These are phyloP conservation scores for Corchorus capsularis DNA, from an alignment of 345 rosid genomes.

Conservation along the genomic window DNA sequence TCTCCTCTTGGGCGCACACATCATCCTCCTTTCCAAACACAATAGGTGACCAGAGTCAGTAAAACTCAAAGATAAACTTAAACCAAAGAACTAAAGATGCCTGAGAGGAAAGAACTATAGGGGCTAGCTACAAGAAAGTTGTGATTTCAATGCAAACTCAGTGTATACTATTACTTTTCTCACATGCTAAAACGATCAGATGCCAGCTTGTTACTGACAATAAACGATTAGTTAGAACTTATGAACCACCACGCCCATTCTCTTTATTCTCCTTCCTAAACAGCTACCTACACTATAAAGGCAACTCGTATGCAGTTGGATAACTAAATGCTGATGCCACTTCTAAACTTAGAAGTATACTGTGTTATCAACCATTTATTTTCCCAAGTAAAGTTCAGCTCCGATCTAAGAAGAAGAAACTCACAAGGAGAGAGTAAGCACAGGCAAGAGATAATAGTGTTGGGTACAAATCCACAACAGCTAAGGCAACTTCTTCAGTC, in stretches of 20 bases:
- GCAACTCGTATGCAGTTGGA: not conserved
- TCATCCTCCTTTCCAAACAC: constrained; percentile 54
- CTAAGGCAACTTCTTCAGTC: constrained; percentile 74
- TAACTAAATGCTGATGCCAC: not conserved
- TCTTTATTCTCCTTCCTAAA: not conserved
- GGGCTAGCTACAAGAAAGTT: not conserved
- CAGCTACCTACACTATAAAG: not conserved
- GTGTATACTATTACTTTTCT: not conserved
- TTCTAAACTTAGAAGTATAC: not conserved
- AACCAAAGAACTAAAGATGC: not conserved
- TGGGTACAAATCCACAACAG: constrained; percentile 78
- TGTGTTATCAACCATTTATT: not conserved
- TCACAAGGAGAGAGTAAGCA: constrained; percentile 83
- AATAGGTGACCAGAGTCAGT: not conserved
- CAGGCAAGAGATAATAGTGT: constrained; percentile 76
- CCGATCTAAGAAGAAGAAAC: constrained; percentile 29
- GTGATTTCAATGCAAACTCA: not conserved
- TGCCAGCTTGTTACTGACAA: not conserved
- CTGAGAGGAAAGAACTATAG: not conserved
- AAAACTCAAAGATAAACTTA: not conserved
- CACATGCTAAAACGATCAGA: not conserved
- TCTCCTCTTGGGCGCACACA: constrained; percentile 57
- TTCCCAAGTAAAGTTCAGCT: not conserved
- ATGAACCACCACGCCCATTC: not conserved
- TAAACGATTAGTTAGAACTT: not conserved